Conservation (phyloP, 129 eudicot species). For the Daucus carota region DNA sequence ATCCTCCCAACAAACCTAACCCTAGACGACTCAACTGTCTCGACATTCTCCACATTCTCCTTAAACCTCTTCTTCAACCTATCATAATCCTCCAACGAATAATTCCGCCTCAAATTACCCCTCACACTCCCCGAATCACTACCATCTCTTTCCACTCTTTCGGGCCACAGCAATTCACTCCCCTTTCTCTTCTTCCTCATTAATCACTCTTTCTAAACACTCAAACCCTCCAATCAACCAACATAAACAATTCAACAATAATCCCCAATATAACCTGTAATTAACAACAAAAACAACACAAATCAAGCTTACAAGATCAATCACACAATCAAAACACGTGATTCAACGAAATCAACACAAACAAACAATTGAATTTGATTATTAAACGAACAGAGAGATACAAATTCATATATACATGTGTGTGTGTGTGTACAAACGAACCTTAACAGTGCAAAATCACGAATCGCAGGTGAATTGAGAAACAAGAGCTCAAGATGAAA, state of each 20-base stretch:
- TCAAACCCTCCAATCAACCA: background rate
- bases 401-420: background rate
- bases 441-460: background rate
- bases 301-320: background rate
- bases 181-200: conserved; percentile 58
- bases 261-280: background rate
- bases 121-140: conserved; percentile 7
- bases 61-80: conserved; percentile 33
- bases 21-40: conserved; percentile 20
- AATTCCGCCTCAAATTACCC: conserved; percentile 24
- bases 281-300: background rate
- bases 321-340: background rate
- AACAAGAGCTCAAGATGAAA: background rate
- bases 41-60: conserved; percentile 18
- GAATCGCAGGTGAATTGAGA: background rate
- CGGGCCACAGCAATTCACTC: conserved; percentile 23
- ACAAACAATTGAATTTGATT: background rate
- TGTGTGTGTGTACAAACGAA: background rate
- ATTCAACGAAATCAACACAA: background rate
- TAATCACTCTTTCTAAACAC: background rate
- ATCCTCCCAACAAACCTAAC: conserved; percentile 28
- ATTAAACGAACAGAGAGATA: no score
- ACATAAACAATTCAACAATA: background rate
- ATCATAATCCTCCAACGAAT: conserved; percentile 31
- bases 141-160: conserved; percentile 15